Base-by-base conservation (phyloP, 768 basidiomycete genomes). In the Neoboletus magnificus region DNA sequence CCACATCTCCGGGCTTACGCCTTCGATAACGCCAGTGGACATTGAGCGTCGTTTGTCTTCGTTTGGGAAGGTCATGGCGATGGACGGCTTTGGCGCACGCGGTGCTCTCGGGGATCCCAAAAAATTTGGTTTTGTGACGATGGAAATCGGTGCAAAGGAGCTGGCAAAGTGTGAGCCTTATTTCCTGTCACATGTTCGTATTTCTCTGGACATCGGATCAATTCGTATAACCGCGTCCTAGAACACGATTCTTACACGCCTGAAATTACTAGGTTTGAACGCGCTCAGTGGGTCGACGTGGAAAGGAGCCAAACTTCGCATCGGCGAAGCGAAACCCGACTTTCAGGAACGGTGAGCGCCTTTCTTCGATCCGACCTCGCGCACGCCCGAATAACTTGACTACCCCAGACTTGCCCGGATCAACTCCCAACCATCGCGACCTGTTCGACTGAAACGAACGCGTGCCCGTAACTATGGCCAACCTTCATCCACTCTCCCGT, bases 281-380 rank as follows among this genome's bases (percentile, higher is more conserved):
- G 68, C 83, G 3, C 77, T 93, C 27, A 91, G 86, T 57, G 91
- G 92, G 33, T 83, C 87, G 7, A 89, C 82, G 1, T 94, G 90
- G 89, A 93, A 91, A 73, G 92, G 92, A n/a, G 74, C 90, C 22
- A 92, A 88, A 61, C 73, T 93, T 32, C 81, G 90, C 18, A 81
- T 93, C 35, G 89, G 89, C 10, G 89, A 92, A 61, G 91, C 91
- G n/a, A 87, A 83, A 58, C 86, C 85, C 1, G 85, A 91, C 66
- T 92, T 78, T 62, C 69, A 69, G 3, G 83, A 86, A 65, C 77
- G 83, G 91, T 87, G 48, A 42, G 58, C 23, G 18, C 3, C 32
- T 48, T 44, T 57, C 12, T 20, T 41, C 22, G 30, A 11, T 44
- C 13, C 10, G 11, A 27, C 32, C 15, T 23, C 27, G n/a, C 12